Evolutionary conservation across 2,329 filamentous ascomycete genomes (phyloP).

Genomic region (Chrysoporthe deuterocubensis): DNA sequence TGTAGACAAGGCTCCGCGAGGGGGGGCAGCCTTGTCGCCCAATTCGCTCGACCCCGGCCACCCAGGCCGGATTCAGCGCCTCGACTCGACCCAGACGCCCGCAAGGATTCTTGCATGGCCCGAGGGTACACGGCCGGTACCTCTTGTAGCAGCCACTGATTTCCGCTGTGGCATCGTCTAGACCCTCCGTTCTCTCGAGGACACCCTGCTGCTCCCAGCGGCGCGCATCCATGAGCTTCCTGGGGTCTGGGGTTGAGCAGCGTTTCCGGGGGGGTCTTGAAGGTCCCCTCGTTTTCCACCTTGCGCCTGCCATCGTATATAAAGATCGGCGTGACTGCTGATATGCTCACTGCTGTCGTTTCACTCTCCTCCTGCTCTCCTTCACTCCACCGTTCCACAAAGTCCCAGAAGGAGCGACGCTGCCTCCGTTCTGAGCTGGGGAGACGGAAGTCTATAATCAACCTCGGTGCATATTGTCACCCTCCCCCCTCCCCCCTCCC

Average conservation of each 20-base stretch:
- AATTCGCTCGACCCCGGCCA: not conserved
- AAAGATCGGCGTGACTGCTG: not conserved
- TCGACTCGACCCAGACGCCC: not conserved
- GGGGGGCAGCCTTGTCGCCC: not conserved
- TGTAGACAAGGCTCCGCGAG: not conserved
- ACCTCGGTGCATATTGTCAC: not conserved
- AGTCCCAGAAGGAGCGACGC: not conserved
- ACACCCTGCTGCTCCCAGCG: not conserved
- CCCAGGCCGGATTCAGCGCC: not conserved
- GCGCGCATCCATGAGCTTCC: not conserved
- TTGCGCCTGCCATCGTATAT: not conserved
- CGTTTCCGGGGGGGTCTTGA: slow-evolving; percentile 11
- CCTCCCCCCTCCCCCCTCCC: too few relatives aligned
- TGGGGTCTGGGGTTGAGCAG: not conserved
- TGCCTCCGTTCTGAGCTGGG: not conserved
- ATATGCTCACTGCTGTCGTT: not conserved
- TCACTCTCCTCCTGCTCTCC: not conserved
- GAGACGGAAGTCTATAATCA: not conserved
- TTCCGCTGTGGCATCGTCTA: not conserved
- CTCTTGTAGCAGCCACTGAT: not conserved
- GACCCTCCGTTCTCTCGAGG: not conserved
- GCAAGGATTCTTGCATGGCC: not conserved
- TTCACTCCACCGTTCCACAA: not conserved
- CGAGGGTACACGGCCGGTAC: not conserved
- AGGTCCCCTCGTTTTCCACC: not conserved